Conservation (phyloP, 805 yeast species). For the Cyberlindnera mycetangii region DNA sequence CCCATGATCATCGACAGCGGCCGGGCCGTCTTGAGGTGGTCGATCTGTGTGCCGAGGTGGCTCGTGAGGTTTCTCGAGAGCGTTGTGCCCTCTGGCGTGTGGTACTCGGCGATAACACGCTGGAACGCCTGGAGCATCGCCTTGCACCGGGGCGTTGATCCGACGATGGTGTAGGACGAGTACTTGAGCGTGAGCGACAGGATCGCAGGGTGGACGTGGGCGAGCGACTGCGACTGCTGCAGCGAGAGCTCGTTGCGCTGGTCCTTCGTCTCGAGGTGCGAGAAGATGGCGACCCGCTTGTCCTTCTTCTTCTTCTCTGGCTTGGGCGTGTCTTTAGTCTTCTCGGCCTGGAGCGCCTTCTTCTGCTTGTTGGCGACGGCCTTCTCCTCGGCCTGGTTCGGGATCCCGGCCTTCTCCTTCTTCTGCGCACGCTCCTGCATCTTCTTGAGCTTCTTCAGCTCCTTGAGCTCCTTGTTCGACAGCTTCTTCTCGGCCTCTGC, state of each 20-base stretch:
- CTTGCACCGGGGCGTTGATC: conserved; percentile 81
- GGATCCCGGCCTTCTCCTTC: conserved; percentile 64
- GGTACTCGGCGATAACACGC: conserved; percentile 72
- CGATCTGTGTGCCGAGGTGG: conserved; percentile 89
- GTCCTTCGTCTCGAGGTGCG: conserved; percentile 77
- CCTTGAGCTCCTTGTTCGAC: conserved; percentile 81
- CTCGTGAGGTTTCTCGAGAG: conserved; percentile 85
- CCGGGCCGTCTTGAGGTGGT: conserved; percentile 83
- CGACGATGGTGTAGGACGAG: conserved; percentile 83
- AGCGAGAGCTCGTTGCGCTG: conserved; percentile 49
- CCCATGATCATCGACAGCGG: conserved; percentile 96
- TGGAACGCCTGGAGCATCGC: conserved; percentile 86
- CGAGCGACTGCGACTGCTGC: conserved; percentile 22
- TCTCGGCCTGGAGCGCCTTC: conserved; percentile 39
- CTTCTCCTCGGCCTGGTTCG: conserved; percentile 36
- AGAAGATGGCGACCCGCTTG: conserved; percentile 59
- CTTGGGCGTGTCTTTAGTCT: conserved; percentile 19
- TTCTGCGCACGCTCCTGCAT: conserved; percentile 91
- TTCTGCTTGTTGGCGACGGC: conserved; percentile 34
- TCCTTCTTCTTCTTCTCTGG: conserved; percentile 36
- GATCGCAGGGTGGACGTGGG: conserved; percentile 81
- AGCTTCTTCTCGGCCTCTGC: conserved; percentile 33
- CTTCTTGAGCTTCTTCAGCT: conserved; percentile 82
- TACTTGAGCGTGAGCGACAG: conserved; percentile 73
- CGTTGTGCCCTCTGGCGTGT: conserved; percentile 82